Conservation (phyloP, 1,284 basidiomycete genomes). For the Wolfiporia cocos region DNA sequence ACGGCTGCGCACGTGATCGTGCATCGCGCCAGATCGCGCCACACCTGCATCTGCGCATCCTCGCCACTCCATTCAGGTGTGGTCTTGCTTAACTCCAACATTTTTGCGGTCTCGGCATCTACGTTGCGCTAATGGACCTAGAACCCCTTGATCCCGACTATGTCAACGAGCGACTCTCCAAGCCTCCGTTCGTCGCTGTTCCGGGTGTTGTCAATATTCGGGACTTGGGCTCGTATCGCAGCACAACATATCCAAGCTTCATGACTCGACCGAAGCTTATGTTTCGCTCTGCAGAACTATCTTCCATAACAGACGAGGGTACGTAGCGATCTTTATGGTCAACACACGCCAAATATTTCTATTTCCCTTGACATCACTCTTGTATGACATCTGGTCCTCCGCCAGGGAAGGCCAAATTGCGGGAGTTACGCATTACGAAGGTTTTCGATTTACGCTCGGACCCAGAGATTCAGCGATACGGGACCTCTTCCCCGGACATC, state of each 20-base stretch:
- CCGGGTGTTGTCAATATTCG: constrained; percentile 67
- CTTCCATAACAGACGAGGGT: constrained; percentile 63
- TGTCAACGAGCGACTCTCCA: constrained; percentile 55
- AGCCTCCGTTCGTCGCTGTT: constrained; percentile 60
- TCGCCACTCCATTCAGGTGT: too few species aligned
- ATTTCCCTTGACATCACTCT: constrained; percentile 1
- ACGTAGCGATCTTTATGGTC: neutral
- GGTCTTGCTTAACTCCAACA: too few species aligned
- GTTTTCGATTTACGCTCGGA: constrained; percentile 74
- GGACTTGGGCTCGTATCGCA: constrained; percentile 57
- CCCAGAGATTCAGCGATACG: constrained; percentile 69
- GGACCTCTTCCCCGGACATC: constrained; percentile 54
- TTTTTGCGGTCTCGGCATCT: neutral
- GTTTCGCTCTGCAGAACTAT: constrained; percentile 66
- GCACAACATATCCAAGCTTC: constrained; percentile 36
- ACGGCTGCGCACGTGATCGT: too few species aligned
- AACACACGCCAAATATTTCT: constrained; percentile 2
- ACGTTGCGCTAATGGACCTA: constrained; percentile 26
- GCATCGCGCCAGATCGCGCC: too few species aligned
- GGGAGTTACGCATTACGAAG: constrained; percentile 53
- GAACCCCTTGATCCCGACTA: constrained; percentile 60
- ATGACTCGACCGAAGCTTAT: constrained; percentile 50
- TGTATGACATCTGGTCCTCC: too few species aligned
- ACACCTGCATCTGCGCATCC: too few species aligned
- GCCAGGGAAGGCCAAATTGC: constrained; percentile 51